A percentile compares a stretch with the other conserved stretches of the same genome.
These are phyloP conservation scores for Pyrenula aspistea DNA, from an alignment of 495 filamentous ascomycete species.

Conservation along the genomic window DNA sequence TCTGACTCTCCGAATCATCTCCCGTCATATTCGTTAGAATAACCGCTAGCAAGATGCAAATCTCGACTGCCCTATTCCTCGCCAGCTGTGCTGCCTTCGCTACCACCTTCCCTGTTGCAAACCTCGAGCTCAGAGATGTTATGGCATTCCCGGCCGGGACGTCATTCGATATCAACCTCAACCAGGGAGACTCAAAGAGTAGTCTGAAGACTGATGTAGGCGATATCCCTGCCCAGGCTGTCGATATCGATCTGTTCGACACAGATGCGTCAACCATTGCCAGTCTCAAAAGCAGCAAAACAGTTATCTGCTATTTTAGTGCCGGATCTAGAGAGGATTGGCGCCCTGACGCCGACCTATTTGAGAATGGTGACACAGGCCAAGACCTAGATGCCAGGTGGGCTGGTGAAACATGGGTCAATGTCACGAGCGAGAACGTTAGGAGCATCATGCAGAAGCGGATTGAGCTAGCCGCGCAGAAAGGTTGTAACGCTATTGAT, in stretches of 20 bases:
- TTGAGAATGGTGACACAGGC: slow-evolving; percentile 28
- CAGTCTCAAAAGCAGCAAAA: slow-evolving; percentile 20
- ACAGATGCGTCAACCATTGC: slow-evolving; percentile 20
- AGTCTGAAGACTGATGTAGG: too few relatives aligned
- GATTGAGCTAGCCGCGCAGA: slow-evolving; percentile 30
- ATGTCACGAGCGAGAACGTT: slow-evolving; percentile 30
- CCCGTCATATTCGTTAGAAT: too few relatives aligned
- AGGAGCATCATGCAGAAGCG: slow-evolving; percentile 34
- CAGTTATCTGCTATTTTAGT: slow-evolving; percentile 46
- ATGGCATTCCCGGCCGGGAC: too few relatives aligned
- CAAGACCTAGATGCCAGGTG: slow-evolving; percentile 33
- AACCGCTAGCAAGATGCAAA: too few relatives aligned
- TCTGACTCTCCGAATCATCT: too few relatives aligned
- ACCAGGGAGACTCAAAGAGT: too few relatives aligned
- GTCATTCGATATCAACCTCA: too few relatives aligned
- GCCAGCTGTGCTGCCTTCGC: too few relatives aligned
- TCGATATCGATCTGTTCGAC: slow-evolving; percentile 34
- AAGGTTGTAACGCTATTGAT: slow-evolving; percentile 47
- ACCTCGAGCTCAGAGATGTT: too few relatives aligned
- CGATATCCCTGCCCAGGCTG: too few relatives aligned
- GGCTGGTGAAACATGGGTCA: slow-evolving; percentile 42
- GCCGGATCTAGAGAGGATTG: slow-evolving; percentile 36
- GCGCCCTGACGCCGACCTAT: slow-evolving; percentile 30
- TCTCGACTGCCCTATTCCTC: too few relatives aligned
- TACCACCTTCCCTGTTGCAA: too few relatives aligned